Conservation (phyloP, 139 green algal genomes). For the Zygnema circumcarinatum region DNA sequence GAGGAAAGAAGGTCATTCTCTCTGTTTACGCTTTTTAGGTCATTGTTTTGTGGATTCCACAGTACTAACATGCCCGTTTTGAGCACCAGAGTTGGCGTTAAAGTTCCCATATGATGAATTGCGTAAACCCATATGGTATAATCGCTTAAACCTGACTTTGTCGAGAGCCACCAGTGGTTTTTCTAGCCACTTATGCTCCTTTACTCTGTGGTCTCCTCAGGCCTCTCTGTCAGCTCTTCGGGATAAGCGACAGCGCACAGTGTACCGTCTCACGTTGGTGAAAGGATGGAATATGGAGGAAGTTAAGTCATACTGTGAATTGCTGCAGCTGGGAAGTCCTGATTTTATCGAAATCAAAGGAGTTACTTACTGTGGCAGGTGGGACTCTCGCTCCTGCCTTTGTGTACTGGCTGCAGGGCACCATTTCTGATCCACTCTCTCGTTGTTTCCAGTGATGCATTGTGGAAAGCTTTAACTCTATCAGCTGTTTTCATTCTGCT, state of each 20-base stretch:
- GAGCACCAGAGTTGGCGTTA: too few relatives aligned
- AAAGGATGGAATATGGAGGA: constrained; percentile 83
- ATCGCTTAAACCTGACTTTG: too few relatives aligned
- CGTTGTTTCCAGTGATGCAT: background rate
- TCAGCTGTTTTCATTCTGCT: background rate
- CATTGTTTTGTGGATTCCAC: too few relatives aligned
- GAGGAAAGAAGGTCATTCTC: too few relatives aligned
- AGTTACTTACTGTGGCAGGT: constrained; percentile 82
- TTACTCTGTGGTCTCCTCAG: constrained; percentile 26
- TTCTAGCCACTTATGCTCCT: too few relatives aligned
- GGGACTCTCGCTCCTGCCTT: background rate
- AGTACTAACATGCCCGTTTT: too few relatives aligned
- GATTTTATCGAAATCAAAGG: constrained; percentile 90
- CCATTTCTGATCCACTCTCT: background rate
- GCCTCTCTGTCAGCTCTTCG: constrained; percentile 69
- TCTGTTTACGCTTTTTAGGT: too few relatives aligned
- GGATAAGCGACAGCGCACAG: constrained; percentile 77
- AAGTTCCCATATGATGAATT: too few relatives aligned
- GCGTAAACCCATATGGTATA: too few relatives aligned
- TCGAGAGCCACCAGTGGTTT: too few relatives aligned
- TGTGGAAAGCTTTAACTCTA: constrained; percentile 7
- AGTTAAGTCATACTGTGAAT: constrained; percentile 69
- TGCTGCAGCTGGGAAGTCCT: constrained; percentile 73
- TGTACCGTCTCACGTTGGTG: constrained; percentile 84
- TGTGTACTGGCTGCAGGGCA: background rate